A percentile compares a stretch with the other conserved stretches of the same genome.
These are phyloP conservation scores for Vaccinium macrocarpon DNA, from an alignment of 148 eudicot genomes.

Conservation along the genomic window DNA sequence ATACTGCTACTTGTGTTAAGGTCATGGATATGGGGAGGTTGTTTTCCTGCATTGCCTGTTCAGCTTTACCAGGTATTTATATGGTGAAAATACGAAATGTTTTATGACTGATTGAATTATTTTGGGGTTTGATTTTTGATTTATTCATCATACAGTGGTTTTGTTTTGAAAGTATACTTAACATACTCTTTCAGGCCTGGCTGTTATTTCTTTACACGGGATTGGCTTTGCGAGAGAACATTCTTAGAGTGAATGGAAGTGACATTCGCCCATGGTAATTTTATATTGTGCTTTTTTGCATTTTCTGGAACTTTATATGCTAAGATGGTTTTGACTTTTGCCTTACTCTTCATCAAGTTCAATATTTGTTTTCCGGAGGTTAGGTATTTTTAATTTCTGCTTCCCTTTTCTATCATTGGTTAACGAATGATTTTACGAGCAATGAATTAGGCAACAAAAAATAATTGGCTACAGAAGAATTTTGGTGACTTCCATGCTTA, in stretches of 20 bases:
- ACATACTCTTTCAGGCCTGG: constrained; percentile 71
- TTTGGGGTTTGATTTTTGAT: neutral
- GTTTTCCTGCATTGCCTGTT: constrained; percentile 95
- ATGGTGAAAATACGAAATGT: neutral
- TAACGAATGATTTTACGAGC: neutral
- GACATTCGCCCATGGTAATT: constrained; percentile 96
- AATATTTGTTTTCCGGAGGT: neutral
- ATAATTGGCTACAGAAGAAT: neutral
- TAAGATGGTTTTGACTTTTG: neutral
- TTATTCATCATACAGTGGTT: neutral
- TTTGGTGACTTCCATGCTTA: neutral
- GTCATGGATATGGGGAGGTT: constrained; percentile 75
- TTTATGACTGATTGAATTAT: constrained; percentile 1
- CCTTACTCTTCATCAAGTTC: neutral
- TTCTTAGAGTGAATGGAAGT: constrained; percentile 94
- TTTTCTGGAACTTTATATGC: constrained; percentile 9
- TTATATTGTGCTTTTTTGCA: neutral
- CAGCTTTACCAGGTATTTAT: constrained; percentile 79
- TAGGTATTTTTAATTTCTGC: neutral
- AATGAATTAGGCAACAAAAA: neutral
- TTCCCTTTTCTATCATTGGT: neutral
- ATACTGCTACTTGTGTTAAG: constrained; percentile 57
- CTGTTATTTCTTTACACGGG: constrained; percentile 86
- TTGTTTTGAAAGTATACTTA: constrained; percentile 16
- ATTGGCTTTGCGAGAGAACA: constrained; percentile 92